Base-by-base conservation (phyloP, 257 asterid genomes). In the Forsythia suspensa region DNA sequence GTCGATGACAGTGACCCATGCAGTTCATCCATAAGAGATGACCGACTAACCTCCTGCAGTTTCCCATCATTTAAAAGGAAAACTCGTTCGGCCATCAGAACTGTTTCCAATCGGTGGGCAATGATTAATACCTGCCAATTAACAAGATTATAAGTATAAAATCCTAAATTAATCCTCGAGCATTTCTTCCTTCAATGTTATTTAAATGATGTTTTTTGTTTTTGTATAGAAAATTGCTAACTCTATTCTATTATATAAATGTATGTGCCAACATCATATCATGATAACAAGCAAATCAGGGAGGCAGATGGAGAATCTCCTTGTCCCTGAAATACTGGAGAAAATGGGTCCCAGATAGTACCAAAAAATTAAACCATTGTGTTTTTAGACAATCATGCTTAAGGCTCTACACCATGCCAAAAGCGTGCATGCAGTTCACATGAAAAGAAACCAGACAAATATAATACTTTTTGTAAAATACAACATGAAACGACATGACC, bases 101-200 rank as follows among this genome's bases (percentile, higher is more conserved):
- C 92, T 0, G 99, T 95, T 83, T 95, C 97, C 85, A 91, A 63
- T 36, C 97, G 93, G 79, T 91, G 99, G 4, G 99, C 97, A 81
- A 95, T 93, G 65, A 91, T 92, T 80, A 93, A 76, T 38, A 95
- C 99, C 99, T 95, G 90, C 79, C 12, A 38, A 24, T 29, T 41
- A 52, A 37, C 12, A 20, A 18, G 39, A 10, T 21, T 20, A 57
- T 57, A 57, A 1, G 65, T n/a, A n/a, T 2, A 57, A 41, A 21
- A 21, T 38, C 44, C 34, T 12, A 8, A 16, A 44, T 3, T 3
- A 76, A 76, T 15, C 59, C 20, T 42, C 8, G 18, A 68, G 46
- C 74, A 34, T 4, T 6, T 55, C 10, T 6, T 55, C 10, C 59
- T 12, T 15, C n/a, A 15, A 3, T 15, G 13, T 51, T 13, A 12